Evolutionary conservation across 208 protist species (phyloP), one percentile per base, ranked within the genome.

Genomic region (Trypanosoma melophagium): DNA sequence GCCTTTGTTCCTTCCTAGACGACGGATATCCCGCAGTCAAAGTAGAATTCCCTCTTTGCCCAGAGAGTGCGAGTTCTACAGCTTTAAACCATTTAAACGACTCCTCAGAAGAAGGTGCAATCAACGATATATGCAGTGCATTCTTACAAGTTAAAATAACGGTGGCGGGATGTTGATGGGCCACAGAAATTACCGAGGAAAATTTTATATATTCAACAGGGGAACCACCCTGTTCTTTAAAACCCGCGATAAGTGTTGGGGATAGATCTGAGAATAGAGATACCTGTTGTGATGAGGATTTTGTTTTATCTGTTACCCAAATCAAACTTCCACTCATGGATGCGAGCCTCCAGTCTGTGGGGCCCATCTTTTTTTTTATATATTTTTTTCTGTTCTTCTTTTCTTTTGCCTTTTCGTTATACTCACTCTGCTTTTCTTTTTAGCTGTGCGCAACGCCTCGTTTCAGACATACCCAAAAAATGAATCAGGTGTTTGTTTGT

Each of bases 181-280:
- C 22, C 41, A 69, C 66, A 22, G 42, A 62, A 25, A 38, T 35
- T 19, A 81, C 66, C 8, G 63, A 56, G 21, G 71, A 77, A 62
- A 81, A 54, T 44, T 52, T 77, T 19, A 81, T 38, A 56, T 74
- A 81, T 53, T 71, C 63, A 14, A 62, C 71, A 47, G 76, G 65
- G 7, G 57, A 54, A 31, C 65, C 65, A 59, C 60, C 64, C 31
- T 56, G 25, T 25, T 31, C 38, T 31, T 45, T 54, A n/a, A 59
- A 45, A 9, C 65, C 76, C 28, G 74, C 40, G 14, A 81, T 66
- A 21, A 81, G 69, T 19, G 71, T 77, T 31, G 76, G 76, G 7
- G 76, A 77, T 3, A 81, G 61, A 44, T 68, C 71, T 16, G 71
- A 73, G 55, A 60, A 77, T 19, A 81, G 66, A 38, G 14, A 28